Conservation (phyloP, 2,329 filamentous ascomycete species). For the Penicillium sp. region DNA sequence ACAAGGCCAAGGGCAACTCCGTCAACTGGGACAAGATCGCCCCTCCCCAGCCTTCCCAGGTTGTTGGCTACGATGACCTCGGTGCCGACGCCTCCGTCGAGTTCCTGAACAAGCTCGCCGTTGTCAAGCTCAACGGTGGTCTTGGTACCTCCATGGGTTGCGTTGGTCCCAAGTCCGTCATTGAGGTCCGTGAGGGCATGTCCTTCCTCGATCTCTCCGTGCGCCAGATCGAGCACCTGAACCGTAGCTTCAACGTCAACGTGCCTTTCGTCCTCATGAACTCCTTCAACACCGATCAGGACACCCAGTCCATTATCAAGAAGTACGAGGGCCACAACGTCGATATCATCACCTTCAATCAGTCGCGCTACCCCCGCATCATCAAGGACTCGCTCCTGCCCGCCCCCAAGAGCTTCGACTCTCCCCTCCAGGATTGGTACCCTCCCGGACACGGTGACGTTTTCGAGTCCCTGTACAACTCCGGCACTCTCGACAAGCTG, state of each 20-base stretch:
- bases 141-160: slow-evolving; percentile 99
- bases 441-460: slow-evolving; percentile 98
- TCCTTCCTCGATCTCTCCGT: slow-evolving; percentile 99
- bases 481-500: slow-evolving; percentile 93
- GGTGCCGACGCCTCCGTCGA: slow-evolving; percentile 85
- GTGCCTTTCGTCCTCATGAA: slow-evolving; percentile 99
- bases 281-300: slow-evolving; percentile 99
- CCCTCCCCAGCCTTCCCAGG: slow-evolving; percentile 87
- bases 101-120: slow-evolving; percentile 95
- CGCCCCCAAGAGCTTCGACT: slow-evolving; percentile 84
- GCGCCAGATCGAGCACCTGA: slow-evolving; percentile 97
- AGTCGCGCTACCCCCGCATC: slow-evolving; percentile 96
- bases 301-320: slow-evolving; percentile 99
- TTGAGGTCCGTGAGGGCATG: slow-evolving; percentile 99
- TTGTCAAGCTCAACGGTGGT: slow-evolving; percentile 98
- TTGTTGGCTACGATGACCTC: slow-evolving; percentile 90
- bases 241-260: slow-evolving; percentile 95
- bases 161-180: slow-evolving; percentile 98
- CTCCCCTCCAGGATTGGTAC: slow-evolving; percentile 94
- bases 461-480: slow-evolving; percentile 99
- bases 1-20: slow-evolving; percentile 96
- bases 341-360: slow-evolving; percentile 99
- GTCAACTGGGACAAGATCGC: slow-evolving; percentile 97
- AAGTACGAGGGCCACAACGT: slow-evolving; percentile 99
- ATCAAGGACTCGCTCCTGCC: slow-evolving; percentile 97